phyloP scores from a whole-genome alignment of 495 filamentous ascomycete species.

The Xylaria venustula region DNA sequence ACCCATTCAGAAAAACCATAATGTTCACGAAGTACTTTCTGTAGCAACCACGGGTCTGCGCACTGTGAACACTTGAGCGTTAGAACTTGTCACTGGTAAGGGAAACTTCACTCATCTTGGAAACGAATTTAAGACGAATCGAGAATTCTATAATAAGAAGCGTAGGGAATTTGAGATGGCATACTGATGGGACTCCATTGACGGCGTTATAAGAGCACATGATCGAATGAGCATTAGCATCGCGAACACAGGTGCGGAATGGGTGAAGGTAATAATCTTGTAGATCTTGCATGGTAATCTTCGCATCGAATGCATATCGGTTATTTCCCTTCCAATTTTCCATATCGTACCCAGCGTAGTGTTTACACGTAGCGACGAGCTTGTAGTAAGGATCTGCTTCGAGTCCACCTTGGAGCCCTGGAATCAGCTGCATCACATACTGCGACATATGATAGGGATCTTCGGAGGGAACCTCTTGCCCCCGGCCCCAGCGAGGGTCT shows the following conservation, averaged over 20 bases:
- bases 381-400: conserved; percentile 37
- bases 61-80: conserved; percentile 22
- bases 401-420: conserved; percentile 57
- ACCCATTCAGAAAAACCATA: conserved; percentile 56
- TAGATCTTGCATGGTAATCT: conserved; percentile 54
- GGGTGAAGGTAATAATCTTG: conserved; percentile 55
- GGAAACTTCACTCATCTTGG: background rate
- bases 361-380: conserved; percentile 61
- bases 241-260: conserved; percentile 51
- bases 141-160: background rate
- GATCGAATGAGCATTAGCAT: conserved; percentile 55
- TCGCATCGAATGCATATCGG: conserved; percentile 55
- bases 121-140: background rate
- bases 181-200: conserved; percentile 53
- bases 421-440: conserved; percentile 59
- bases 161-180: background rate
- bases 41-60: conserved; percentile 54
- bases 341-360: conserved; percentile 63
- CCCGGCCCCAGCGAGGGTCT: conserved; percentile 61
- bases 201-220: conserved; percentile 65
- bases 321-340: conserved; percentile 55
- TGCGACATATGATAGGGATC: conserved; percentile 55
- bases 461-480: conserved; percentile 63
- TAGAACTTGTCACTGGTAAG: background rate
- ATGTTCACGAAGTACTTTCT: conserved; percentile 56